Conservation (phyloP, 2,329 filamentous ascomycete species). For the Aspergillus sp. region DNA sequence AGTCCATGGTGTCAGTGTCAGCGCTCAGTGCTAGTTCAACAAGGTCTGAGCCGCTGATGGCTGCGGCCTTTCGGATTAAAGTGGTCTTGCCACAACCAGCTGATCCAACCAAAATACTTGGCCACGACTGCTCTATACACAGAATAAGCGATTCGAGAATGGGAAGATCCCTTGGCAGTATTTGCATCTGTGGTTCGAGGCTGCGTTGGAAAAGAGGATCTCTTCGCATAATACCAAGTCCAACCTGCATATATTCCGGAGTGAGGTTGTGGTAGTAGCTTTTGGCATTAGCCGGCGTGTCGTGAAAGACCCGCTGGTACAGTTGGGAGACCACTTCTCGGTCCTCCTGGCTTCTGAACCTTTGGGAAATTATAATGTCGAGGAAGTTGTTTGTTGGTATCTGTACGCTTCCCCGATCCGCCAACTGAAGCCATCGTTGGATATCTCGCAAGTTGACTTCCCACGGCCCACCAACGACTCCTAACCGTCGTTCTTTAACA, state of each 20-base stretch:
- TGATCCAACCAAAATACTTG: slow-evolving; percentile 80
- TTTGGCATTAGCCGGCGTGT: slow-evolving; percentile 36
- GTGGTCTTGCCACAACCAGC: slow-evolving; percentile 84
- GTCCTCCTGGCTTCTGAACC: slow-evolving; percentile 73
- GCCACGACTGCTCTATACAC: slow-evolving; percentile 80
- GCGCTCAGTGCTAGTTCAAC: slow-evolving; percentile 86
- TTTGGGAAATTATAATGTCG: slow-evolving; percentile 75
- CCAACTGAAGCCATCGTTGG: slow-evolving; percentile 76
- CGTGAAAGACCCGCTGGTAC: slow-evolving; percentile 61
- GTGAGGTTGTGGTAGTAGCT: slow-evolving; percentile 71
- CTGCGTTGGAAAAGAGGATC: slow-evolving; percentile 41
- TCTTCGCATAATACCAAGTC: slow-evolving; percentile 66
- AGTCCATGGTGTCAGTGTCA: slow-evolving; percentile 94
- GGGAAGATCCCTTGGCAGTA: slow-evolving; percentile 48
- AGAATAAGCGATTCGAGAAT: slow-evolving; percentile 83
- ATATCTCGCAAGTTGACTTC: slow-evolving; percentile 93
- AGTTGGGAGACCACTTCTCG: slow-evolving; percentile 60
- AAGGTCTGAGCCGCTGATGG: slow-evolving; percentile 67
- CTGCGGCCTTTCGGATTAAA: slow-evolving; percentile 75
- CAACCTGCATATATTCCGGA: slow-evolving; percentile 66
- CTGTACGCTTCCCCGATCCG: slow-evolving; percentile 57
- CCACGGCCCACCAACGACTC: slow-evolving; percentile 70
- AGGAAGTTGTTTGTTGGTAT: slow-evolving; percentile 70
- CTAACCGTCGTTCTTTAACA: slow-evolving; percentile 51
- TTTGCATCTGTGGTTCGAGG: slow-evolving; percentile 26